A percentile compares a stretch with the other conserved stretches of the same genome.
Conservation (phyloP, 495 filamentous ascomycete genomes). For the Delitschia confertaspora region DNA sequence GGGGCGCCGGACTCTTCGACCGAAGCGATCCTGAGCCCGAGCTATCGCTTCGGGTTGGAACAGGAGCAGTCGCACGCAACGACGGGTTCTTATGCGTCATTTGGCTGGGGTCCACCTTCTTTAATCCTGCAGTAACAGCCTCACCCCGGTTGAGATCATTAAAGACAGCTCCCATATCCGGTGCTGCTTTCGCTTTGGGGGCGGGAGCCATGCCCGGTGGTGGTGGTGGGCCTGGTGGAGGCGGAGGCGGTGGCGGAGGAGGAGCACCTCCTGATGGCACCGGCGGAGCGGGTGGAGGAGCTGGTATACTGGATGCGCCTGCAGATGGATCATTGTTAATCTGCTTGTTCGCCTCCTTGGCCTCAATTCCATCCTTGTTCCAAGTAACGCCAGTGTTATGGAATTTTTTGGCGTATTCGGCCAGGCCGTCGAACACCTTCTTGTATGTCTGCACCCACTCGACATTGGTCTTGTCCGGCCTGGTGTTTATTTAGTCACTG, state of each 20-base stretch:
- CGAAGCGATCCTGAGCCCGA: slow-evolving; percentile 44
- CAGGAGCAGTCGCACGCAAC: slow-evolving; percentile 63
- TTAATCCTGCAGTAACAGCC: slow-evolving; percentile 71
- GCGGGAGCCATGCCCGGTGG: slow-evolving; percentile 71
- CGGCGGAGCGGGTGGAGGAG: slow-evolving; percentile 50
- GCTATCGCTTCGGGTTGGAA: slow-evolving; percentile 52
- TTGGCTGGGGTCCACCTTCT: slow-evolving; percentile 85
- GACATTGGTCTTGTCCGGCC: slow-evolving; percentile 35
- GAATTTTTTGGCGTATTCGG: slow-evolving; percentile 71
- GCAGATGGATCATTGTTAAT: slow-evolving; percentile 44
- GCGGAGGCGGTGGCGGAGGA: slow-evolving; percentile 44
- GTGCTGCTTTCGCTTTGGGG: slow-evolving; percentile 25
- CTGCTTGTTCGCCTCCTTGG: slow-evolving; percentile 57
- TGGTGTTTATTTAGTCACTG: too few species aligned
- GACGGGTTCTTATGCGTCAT: slow-evolving; percentile 99
- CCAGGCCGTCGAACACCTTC: slow-evolving; percentile 70
- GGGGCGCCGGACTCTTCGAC: slow-evolving; percentile 67
- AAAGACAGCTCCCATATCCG: slow-evolving; percentile 74
- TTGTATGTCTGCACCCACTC: slow-evolving; percentile 86
- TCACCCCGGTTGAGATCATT: slow-evolving; percentile 82
- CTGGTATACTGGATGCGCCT: slow-evolving; percentile 35
- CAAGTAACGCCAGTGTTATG: slow-evolving; percentile 73
- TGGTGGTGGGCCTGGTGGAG: slow-evolving; percentile 53
- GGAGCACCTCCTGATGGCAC: slow-evolving; percentile 31
- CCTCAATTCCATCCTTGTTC: slow-evolving; percentile 74